Conservation (phyloP, 1,139 yeast genomes). For the Yamadazyma dendronema region DNA sequence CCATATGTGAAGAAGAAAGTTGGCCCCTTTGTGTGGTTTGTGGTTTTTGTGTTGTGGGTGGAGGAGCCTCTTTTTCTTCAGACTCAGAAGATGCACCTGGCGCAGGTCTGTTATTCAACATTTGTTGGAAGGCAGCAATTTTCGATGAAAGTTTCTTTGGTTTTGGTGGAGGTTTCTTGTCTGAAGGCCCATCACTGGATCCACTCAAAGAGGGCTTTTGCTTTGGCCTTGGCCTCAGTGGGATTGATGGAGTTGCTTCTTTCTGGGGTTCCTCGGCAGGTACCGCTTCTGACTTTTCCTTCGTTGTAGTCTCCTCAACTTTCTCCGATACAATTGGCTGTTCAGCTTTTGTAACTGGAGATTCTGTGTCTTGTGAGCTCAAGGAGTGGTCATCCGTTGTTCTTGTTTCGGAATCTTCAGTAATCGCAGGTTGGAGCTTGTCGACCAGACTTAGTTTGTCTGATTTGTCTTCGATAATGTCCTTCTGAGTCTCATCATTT, state of each 20-base stretch:
- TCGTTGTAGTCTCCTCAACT: too few relatives aligned
- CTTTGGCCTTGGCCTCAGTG: conserved; percentile 10
- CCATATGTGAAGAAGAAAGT: conserved; percentile 34
- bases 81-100: not conserved
- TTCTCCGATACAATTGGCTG: too few relatives aligned
- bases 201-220: conserved; percentile 1
- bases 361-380: too few relatives aligned
- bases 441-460: too few relatives aligned
- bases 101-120: conserved; percentile 41
- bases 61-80: not conserved
- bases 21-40: conserved; percentile 8
- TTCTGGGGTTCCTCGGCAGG: not conserved
- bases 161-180: conserved; percentile 55
- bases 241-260: conserved; percentile 3
- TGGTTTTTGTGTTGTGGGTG: not conserved
- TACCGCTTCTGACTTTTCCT: not conserved
- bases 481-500: too few relatives aligned
- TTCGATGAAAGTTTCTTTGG: conserved; percentile 76
- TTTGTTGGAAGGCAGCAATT: conserved; percentile 77
- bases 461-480: too few relatives aligned
- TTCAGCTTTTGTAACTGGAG: too few relatives aligned
- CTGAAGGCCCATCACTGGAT: not conserved
- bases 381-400: too few relatives aligned
- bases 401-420: too few relatives aligned
- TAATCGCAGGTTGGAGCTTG: too few relatives aligned